Evolutionary conservation across 179 eudicot genomes (phyloP), one percentile per base, ranked within the genome.

Genomic region (Carnegiea gigantea): DNA sequence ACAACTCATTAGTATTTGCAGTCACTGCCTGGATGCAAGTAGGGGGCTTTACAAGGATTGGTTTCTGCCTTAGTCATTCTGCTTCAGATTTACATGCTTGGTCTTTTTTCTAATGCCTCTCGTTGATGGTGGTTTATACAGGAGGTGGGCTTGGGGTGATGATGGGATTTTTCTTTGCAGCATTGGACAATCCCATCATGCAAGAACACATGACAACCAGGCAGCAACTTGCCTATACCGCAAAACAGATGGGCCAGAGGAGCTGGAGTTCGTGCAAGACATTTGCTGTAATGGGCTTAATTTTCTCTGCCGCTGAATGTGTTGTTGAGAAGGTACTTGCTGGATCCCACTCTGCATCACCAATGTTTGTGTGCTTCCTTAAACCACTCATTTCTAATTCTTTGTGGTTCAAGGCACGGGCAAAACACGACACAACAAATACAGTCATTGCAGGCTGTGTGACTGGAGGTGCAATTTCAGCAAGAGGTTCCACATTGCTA

Each of bases 201-300:
- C 91, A 90, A 82, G 92, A 92, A 33, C 85, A 90, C 21, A 91
- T 95, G 98, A 89, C 94, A 0, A 86, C 92, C 4, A 84, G 87
- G 80, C 97, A 95, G 76, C 98, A 91, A 72, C 59, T 95, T 33
- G 78, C 86, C 76, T 90, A 84, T 65, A 83, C 85, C 23, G 98
- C 98, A 10, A 93, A 86, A 85, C 95, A 92, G 87, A 94, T 95
- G 98, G 98, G 98, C 76, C 86, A 88, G 33, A 91, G 95, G 81
- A 94, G 98, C 78, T 95, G 98, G 98, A 86, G 92, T 85, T 88
- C 91, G 70, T 95, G 98, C 87, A 95, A 94, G 86, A 84, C 94
- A 20, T 95, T 94, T 88, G 99, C 99, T 26, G 76, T 95, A 11
- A 91, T 95, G 99, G 99, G 99, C 43, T 83, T 87, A 0, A 73